Conservation (phyloP, 176 grass and related monocot genomes). For the Aegilops longissima region DNA sequence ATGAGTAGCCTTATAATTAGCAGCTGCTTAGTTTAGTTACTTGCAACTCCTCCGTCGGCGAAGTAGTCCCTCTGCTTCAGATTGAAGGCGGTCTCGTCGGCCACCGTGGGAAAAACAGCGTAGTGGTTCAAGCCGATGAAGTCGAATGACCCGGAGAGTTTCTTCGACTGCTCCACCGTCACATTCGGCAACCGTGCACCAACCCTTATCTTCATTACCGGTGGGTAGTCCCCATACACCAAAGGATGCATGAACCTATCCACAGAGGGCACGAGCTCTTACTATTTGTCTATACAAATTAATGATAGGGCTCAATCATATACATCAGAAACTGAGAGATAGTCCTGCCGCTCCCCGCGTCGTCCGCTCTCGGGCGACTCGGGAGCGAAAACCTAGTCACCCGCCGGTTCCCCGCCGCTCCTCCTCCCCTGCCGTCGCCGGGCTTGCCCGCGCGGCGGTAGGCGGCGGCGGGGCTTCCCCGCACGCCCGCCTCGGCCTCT, state of each 20-base stretch:
- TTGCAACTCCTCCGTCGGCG: constrained; percentile 36
- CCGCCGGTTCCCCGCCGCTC: no score
- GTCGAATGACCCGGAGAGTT: constrained; percentile 56
- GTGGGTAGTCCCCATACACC: constrained; percentile 57
- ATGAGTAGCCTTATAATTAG: background rate
- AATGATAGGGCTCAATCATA: no score
- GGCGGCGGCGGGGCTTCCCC: no score
- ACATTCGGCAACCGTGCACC: constrained; percentile 50
- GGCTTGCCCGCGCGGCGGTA: no score
- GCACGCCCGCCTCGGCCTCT: no score
- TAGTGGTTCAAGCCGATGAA: constrained; percentile 89
- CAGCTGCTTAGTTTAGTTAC: constrained; percentile 3
- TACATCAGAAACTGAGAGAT: no score
- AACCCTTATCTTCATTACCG: constrained; percentile 52
- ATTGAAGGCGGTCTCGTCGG: background rate
- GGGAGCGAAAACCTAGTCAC: no score
- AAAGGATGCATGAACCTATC: constrained; percentile 38
- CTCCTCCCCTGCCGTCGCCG: no score
- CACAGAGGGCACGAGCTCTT: background rate
- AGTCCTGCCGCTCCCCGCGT: no score
- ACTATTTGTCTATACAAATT: background rate
- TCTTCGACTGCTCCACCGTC: constrained; percentile 29
- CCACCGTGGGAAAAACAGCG: background rate
- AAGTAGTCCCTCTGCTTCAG: constrained; percentile 40
- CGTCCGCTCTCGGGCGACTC: no score